Percentiles rank a stretch among this genome's conserved stretches.
These are phyloP conservation scores for Leptomonas seymouri DNA, from an alignment of 208 protist species.

Conservation along the genomic window DNA sequence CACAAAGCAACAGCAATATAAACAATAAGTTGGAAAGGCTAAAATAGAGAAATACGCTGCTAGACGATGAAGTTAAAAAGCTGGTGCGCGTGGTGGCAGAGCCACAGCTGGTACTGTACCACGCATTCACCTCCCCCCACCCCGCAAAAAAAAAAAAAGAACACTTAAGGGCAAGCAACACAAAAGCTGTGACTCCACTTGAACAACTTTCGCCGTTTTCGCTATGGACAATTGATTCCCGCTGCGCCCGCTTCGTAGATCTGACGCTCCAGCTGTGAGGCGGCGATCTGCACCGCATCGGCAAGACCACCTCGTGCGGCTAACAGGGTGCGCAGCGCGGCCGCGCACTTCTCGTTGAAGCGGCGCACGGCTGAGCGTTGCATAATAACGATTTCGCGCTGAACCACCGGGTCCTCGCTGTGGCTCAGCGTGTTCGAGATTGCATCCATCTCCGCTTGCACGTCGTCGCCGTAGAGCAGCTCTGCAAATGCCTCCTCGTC, in stretches of 20 bases:
- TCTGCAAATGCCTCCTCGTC: slow-evolving; percentile 83
- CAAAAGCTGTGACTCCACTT: neutral
- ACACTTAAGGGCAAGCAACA: neutral
- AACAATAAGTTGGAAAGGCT: neutral
- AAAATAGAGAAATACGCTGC: neutral
- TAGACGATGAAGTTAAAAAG: neutral
- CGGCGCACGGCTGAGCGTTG: slow-evolving; percentile 36
- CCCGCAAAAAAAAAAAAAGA: no score
- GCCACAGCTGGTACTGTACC: neutral
- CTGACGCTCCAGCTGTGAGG: slow-evolving; percentile 27
- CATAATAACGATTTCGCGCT: slow-evolving; percentile 36
- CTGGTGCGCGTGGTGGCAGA: neutral
- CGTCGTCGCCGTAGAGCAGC: slow-evolving; percentile 83
- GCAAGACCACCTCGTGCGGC: slow-evolving; percentile 25
- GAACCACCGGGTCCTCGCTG: slow-evolving; percentile 33
- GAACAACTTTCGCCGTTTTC: neutral
- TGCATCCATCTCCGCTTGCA: slow-evolving; percentile 42
- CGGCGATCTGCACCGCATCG: slow-evolving; percentile 39
- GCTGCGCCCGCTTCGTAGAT: slow-evolving; percentile 7
- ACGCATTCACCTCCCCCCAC: no score
- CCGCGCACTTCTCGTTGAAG: slow-evolving; percentile 50
- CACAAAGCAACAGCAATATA: no score
- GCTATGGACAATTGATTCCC: slow-evolving; percentile 11
- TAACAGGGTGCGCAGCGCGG: slow-evolving; percentile 29
- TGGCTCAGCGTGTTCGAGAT: slow-evolving; percentile 30